Evolutionary conservation across 2,329 filamentous ascomycete genomes (phyloP).

Genomic region (Talaromyces funiculosus): DNA sequence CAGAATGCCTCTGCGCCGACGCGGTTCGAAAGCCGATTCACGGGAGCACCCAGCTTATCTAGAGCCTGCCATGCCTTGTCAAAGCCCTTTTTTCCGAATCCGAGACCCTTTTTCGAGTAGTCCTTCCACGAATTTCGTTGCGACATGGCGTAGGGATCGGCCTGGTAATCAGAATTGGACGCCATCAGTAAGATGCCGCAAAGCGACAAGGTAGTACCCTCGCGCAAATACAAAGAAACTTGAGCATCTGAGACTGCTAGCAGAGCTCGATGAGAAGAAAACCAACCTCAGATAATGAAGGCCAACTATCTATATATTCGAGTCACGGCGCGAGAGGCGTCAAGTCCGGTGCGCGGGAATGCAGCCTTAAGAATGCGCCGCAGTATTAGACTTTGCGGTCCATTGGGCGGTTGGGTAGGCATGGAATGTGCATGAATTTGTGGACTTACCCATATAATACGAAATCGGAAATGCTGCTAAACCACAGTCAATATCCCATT

Average conservation of each 20-base stretch:
- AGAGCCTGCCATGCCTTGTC: constrained; percentile 65
- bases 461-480: not conserved
- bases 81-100: constrained; percentile 56
- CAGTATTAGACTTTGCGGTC: constrained; percentile 6
- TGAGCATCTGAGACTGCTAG: not conserved
- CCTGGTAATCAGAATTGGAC: not conserved
- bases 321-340: not conserved
- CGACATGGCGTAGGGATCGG: constrained; percentile 24
- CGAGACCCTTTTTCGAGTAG: constrained; percentile 37
- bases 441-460: constrained; percentile 3
- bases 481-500: not conserved
- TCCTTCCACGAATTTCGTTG: constrained; percentile 51
- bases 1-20: constrained; percentile 77
- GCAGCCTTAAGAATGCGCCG: constrained; percentile 12
- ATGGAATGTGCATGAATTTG: constrained; percentile 5
- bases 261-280: not conserved
- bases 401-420: not conserved
- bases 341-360: constrained; percentile 2
- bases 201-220: constrained; percentile 8
- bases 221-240: not conserved
- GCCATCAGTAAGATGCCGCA: constrained; percentile 10
- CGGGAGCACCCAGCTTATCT: constrained; percentile 66
- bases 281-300: not conserved
- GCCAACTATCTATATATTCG: not conserved
- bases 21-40: constrained; percentile 77